phyloP scores from a whole-genome alignment of 2,329 filamentous ascomycete species.

The Plectosphaerella plurivora region DNA sequence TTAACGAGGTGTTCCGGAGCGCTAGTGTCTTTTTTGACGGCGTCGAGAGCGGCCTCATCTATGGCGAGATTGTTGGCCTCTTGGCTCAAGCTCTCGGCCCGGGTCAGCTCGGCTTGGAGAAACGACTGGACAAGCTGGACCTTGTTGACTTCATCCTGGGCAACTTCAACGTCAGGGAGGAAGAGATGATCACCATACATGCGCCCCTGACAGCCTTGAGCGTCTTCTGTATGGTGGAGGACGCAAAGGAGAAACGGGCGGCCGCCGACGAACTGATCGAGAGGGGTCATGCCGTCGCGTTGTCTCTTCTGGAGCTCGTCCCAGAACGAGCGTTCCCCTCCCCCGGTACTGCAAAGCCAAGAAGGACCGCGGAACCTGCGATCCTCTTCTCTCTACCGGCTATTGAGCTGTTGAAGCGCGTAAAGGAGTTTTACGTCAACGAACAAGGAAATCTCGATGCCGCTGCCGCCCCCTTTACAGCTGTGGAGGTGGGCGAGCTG shows the following conservation, averaged over 20 bases:
- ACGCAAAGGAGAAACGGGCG: slow-evolving; percentile 35
- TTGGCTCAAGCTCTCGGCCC: slow-evolving; percentile 56
- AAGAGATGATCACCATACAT: slow-evolving; percentile 89
- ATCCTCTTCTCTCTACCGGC: slow-evolving; percentile 29
- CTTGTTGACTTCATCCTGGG: slow-evolving; percentile 77
- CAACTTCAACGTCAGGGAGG: slow-evolving; percentile 90
- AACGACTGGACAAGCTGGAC: slow-evolving; percentile 60
- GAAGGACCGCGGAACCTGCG: slow-evolving; percentile 18
- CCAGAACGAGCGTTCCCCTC: slow-evolving; percentile 58
- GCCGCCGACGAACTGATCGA: slow-evolving; percentile 18
- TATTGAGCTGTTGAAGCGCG: slow-evolving; percentile 53
- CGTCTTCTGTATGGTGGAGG: slow-evolving; percentile 55
- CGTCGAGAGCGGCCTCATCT: slow-evolving; percentile 91
- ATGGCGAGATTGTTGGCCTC: slow-evolving; percentile 72
- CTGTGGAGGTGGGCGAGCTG: slow-evolving; percentile 53
- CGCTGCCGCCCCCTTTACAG: slow-evolving; percentile 53
- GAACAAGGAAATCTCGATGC: slow-evolving; percentile 68
- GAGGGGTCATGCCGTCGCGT: slow-evolving; percentile 42
- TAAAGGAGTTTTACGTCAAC: slow-evolving; percentile 63
- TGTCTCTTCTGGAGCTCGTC: slow-evolving; percentile 57
- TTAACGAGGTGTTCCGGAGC: slow-evolving; percentile 83
- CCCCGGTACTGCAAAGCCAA: slow-evolving; percentile 11
- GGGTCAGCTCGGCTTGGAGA: slow-evolving; percentile 33
- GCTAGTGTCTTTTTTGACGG: slow-evolving; percentile 97
- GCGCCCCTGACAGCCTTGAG: slow-evolving; percentile 73